A percentile compares a stretch with the other conserved stretches of the same genome.
Conservation (phyloP, 129 eudicot species). For the Smallanthus sonchifolius region DNA sequence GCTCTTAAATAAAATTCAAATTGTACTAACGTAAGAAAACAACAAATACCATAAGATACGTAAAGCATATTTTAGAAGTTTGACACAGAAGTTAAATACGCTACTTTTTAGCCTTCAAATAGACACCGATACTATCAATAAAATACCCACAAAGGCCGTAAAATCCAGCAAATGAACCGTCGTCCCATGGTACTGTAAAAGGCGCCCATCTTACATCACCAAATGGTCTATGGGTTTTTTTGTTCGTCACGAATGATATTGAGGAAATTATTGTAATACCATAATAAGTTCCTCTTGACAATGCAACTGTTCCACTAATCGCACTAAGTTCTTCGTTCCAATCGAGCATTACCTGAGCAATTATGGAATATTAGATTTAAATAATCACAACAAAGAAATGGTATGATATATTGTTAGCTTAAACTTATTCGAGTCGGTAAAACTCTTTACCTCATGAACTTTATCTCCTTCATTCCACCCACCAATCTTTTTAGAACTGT, state of each 20-base stretch:
- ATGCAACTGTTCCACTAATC: neutral
- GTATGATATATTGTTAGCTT: neutral
- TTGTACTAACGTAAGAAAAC: too few relatives aligned
- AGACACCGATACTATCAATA: conserved; percentile 19
- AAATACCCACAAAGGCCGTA: neutral
- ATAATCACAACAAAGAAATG: neutral
- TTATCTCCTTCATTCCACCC: conserved; percentile 7
- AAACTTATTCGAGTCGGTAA: neutral
- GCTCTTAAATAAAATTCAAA: too few relatives aligned
- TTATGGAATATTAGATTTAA: neutral
- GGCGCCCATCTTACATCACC: neutral
- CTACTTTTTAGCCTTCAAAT: neutral
- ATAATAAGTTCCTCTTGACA: neutral
- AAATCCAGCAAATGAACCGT: conserved; percentile 14
- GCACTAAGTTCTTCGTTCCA: neutral
- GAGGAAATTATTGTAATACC: neutral
- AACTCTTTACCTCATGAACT: conserved; percentile 1
- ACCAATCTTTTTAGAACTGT: neutral
- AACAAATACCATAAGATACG: too few relatives aligned
- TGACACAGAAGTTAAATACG: too few relatives aligned
- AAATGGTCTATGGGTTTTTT: neutral
- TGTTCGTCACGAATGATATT: conserved; percentile 1
- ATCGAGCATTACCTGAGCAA: neutral
- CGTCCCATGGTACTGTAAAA: neutral
- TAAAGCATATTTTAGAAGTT: too few relatives aligned